Evolutionary conservation across 2,329 filamentous ascomycete species (phyloP).

Genomic region (Aspergillus texensis): DNA sequence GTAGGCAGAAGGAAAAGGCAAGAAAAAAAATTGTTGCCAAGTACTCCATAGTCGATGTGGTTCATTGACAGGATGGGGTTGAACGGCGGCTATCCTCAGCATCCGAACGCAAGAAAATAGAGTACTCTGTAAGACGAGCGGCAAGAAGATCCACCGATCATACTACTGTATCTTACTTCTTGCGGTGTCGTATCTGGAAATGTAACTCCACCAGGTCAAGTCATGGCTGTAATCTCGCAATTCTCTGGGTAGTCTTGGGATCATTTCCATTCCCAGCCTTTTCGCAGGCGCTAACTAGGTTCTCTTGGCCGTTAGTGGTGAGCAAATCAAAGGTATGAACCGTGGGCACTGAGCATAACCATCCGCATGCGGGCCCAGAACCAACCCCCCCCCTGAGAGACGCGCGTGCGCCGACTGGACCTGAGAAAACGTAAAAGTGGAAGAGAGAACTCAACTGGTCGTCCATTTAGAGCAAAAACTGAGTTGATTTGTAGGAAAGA

Average conservation of each 20-base stretch:
- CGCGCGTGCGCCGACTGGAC: conserved; percentile 22
- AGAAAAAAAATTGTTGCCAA: neutral
- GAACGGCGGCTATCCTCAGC: neutral
- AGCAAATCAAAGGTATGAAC: conserved; percentile 19
- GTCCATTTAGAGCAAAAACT: neutral
- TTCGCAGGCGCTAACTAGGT: conserved; percentile 2
- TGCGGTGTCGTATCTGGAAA: neutral
- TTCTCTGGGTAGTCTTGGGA: conserved; percentile 5
- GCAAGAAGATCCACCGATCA: conserved; percentile 5
- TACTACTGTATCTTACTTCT: neutral
- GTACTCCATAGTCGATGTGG: neutral
- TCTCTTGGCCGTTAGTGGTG: conserved; percentile 10
- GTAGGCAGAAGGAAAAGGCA: conserved; percentile 3
- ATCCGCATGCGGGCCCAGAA: conserved; percentile 24
- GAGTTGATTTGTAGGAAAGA: neutral
- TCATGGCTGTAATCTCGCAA: conserved; percentile 11
- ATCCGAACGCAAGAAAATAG: neutral
- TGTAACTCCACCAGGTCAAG: conserved; percentile 9
- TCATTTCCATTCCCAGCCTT: conserved; percentile 6
- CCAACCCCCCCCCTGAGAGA: conserved; percentile 25
- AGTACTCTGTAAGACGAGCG: neutral
- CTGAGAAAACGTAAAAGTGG: conserved; percentile 4
- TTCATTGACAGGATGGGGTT: neutral
- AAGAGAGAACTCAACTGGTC: neutral
- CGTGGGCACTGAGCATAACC: conserved; percentile 12